A percentile compares a stretch with the other conserved stretches of the same genome.
Evolutionary conservation across 164 flowering plant genomes (phyloP).

Genomic region (Stephania japonica): DNA sequence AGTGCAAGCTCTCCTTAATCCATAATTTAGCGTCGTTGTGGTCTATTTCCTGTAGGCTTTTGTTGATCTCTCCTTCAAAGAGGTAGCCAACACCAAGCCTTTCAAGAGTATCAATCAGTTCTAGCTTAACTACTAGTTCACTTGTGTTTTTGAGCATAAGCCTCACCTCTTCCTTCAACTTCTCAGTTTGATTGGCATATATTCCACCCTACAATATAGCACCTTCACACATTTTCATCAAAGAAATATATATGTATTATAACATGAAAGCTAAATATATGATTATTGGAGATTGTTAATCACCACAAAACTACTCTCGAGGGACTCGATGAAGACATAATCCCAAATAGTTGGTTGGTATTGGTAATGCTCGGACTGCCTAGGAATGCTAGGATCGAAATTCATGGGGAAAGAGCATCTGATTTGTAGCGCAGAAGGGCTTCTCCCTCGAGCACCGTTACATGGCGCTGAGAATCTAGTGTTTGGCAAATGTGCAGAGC

Average conservation of each 20-base stretch:
- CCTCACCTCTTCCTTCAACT: constrained; percentile 14
- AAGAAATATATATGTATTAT: not conserved
- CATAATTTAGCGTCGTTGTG: not conserved
- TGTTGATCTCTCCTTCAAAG: constrained; percentile 19
- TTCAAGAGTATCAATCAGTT: constrained; percentile 21
- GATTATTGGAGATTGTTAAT: not conserved
- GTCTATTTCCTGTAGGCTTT: not conserved
- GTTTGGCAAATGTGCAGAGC: not conserved
- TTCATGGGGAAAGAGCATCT: constrained; percentile 13
- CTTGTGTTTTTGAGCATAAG: constrained; percentile 4
- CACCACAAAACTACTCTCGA: constrained; percentile 10
- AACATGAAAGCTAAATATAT: too few relatives aligned
- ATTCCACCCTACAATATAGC: constrained; percentile 6
- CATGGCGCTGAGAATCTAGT: not conserved
- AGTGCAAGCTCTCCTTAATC: constrained; percentile 12
- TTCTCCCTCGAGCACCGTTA: not conserved
- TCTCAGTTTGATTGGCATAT: constrained; percentile 4
- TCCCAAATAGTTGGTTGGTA: constrained; percentile 23
- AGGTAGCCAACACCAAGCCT: constrained; percentile 23
- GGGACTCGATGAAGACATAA: constrained; percentile 19
- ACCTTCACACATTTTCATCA: too few relatives aligned
- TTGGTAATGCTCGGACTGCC: constrained; percentile 12
- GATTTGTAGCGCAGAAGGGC: not conserved
- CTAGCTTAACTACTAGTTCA: constrained; percentile 14
- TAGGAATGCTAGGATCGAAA: not conserved